These are phyloP conservation scores for Trametes cubensis DNA, from an alignment of 768 basidiomycete species.

Conservation along the genomic window DNA sequence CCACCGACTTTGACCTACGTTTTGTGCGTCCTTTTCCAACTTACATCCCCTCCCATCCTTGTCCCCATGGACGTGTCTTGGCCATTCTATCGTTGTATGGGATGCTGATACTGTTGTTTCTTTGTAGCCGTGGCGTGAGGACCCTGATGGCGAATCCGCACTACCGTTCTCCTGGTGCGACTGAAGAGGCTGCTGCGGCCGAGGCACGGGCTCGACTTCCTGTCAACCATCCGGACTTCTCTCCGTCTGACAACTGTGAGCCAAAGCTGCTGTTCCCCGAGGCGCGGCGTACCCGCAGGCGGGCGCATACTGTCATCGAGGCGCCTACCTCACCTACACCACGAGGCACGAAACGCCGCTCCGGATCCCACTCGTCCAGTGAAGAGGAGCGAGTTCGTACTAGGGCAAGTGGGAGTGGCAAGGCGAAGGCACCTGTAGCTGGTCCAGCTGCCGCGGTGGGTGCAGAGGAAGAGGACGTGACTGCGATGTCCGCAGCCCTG, in stretches of 20 bases:
- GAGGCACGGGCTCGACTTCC: conserved; percentile 57
- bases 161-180: conserved; percentile 43
- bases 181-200: conserved; percentile 43
- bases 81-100: not conserved
- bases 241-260: conserved; percentile 54
- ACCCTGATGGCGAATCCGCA: conserved; percentile 65
- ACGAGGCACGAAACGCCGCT: conserved; percentile 1
- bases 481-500: conserved; percentile 21
- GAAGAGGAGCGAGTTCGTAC: conserved; percentile 2
- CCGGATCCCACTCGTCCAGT: conserved; percentile 12
- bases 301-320: conserved; percentile 5
- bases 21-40: conserved; percentile 53
- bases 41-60: not conserved
- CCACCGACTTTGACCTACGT: conserved; percentile 70
- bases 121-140: conserved; percentile 64
- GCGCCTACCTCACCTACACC: conserved; percentile 14
- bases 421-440: conserved; percentile 7
- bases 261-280: conserved; percentile 61
- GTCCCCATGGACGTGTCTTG: not conserved
- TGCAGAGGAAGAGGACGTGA: conserved; percentile 24
- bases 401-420: conserved; percentile 5
- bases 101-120: conserved; percentile 6
- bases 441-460: not conserved
- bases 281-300: conserved; percentile 25
- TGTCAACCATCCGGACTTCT: conserved; percentile 65